Conservation (phyloP, 2,329 filamentous ascomycete genomes). For the Hortaea sp. region DNA sequence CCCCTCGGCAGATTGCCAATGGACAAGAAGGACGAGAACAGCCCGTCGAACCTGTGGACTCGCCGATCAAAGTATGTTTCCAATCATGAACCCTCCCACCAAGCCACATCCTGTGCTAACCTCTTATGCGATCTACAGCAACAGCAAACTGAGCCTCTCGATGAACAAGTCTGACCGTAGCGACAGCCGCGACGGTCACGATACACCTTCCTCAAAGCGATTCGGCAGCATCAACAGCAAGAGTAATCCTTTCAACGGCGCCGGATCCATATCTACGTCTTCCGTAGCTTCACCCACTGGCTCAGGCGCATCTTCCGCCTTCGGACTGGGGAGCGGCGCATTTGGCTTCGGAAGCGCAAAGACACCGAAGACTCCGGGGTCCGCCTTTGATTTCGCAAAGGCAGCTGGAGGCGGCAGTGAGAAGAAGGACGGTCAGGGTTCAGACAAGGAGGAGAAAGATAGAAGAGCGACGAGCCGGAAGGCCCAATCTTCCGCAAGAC, state of each 20-base stretch:
- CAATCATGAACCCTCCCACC: slow-evolving; percentile 2
- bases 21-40: slow-evolving; percentile 25
- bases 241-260: slow-evolving; percentile 67
- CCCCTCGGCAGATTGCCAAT: slow-evolving; percentile 11
- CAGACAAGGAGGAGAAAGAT: slow-evolving; percentile 32
- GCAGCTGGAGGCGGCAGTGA: slow-evolving; percentile 40
- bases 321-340: slow-evolving; percentile 86
- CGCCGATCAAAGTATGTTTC: slow-evolving; percentile 69
- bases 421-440: slow-evolving; percentile 43
- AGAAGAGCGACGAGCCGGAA: slow-evolving; percentile 17
- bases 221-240: slow-evolving; percentile 60
- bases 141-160: slow-evolving; percentile 83
- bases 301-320: slow-evolving; percentile 71
- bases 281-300: slow-evolving; percentile 59
- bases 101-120: slow-evolving; percentile 9
- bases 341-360: slow-evolving; percentile 89
- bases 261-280: slow-evolving; percentile 58
- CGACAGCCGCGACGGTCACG: slow-evolving; percentile 44
- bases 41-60: slow-evolving; percentile 51
- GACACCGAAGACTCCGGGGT: slow-evolving; percentile 67
- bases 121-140: slow-evolving; percentile 41
- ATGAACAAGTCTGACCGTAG: slow-evolving; percentile 51
- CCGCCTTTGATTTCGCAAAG: slow-evolving; percentile 67
- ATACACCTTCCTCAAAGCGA: slow-evolving; percentile 58
- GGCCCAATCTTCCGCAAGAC: slow-evolving; percentile 13